phyloP scores from a whole-genome alignment of 163 green algal species.

The Scenedesmus sp. region DNA sequence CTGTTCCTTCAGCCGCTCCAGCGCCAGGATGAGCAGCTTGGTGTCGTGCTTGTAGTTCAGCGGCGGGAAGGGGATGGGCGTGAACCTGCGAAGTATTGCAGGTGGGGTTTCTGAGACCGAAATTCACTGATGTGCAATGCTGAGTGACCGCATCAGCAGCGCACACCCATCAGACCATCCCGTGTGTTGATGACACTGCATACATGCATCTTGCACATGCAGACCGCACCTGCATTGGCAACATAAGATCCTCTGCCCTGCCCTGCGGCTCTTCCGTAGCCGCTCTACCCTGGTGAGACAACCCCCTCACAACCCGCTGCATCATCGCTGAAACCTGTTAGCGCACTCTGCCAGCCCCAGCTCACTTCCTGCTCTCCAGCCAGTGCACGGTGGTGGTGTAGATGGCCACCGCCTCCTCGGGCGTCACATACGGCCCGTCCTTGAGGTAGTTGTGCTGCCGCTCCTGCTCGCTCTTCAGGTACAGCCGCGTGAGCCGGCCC shows the following conservation, averaged over 20 bases:
- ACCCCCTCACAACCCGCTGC: too few relatives aligned
- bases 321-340: too few relatives aligned
- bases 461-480: slow-evolving; percentile 99
- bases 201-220: too few relatives aligned
- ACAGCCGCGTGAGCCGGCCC: slow-evolving; percentile 98
- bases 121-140: too few relatives aligned
- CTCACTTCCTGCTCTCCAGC: slow-evolving; percentile 98
- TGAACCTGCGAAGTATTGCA: slow-evolving; percentile 42
- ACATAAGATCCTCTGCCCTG: too few relatives aligned
- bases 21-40: slow-evolving; percentile 99
- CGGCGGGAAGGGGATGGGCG: slow-evolving; percentile 98
- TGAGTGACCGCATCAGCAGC: too few relatives aligned
- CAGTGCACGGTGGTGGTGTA: slow-evolving; percentile 99
- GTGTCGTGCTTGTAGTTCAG: slow-evolving; percentile 99
- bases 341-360: neutral
- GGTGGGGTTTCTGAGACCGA: too few relatives aligned
- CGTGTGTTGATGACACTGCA: too few relatives aligned
- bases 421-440: slow-evolving; percentile 93
- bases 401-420: slow-evolving; percentile 99
- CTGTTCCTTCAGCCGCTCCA: slow-evolving; percentile 99
- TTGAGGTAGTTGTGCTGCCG: slow-evolving; percentile 99
- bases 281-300: too few relatives aligned
- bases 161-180: too few relatives aligned
- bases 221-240: too few relatives aligned
- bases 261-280: too few relatives aligned